Conservation (phyloP, 2,329 filamentous ascomycete genomes). For the Xylaria sp. region DNA sequence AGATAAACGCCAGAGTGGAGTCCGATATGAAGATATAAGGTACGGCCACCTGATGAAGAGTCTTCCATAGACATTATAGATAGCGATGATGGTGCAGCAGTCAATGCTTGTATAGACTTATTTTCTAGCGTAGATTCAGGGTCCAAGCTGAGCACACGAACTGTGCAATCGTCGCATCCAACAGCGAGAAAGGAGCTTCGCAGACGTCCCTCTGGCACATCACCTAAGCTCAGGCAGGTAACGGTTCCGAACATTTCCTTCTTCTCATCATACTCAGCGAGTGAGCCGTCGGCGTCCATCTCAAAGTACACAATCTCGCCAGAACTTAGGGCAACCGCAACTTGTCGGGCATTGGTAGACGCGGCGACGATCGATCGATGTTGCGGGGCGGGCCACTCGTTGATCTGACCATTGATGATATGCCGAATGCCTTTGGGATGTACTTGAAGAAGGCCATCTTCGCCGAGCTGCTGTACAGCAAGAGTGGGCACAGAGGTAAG, state of each 20-base stretch:
- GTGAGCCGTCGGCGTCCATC: constrained; percentile 89
- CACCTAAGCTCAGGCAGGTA: constrained; percentile 91
- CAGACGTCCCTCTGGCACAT: constrained; percentile 88
- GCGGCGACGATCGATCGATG: constrained; percentile 96
- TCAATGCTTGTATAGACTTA: constrained; percentile 93
- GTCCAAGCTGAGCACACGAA: constrained; percentile 89
- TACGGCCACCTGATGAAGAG: constrained; percentile 86
- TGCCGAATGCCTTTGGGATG: constrained; percentile 97
- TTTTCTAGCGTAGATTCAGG: constrained; percentile 91
- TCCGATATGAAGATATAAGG: constrained; percentile 94
- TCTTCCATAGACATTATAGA: constrained; percentile 97
- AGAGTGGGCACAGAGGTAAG: constrained; percentile 88
- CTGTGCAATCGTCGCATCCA: constrained; percentile 95
- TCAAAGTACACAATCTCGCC: constrained; percentile 99
- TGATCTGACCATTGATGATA: constrained; percentile 80
- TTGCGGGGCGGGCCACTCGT: constrained; percentile 93
- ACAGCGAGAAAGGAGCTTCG: constrained; percentile 95
- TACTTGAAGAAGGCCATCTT: constrained; percentile 91
- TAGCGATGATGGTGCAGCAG: constrained; percentile 86
- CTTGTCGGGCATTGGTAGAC: constrained; percentile 91
- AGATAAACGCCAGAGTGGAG: constrained; percentile 96
- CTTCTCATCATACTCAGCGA: constrained; percentile 95
- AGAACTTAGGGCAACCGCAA: constrained; percentile 92
- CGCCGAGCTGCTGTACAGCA: constrained; percentile 92
- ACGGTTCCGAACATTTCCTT: constrained; percentile 96